Evolutionary conservation across 1,284 basidiomycete genomes (phyloP).

Genomic region (Pisolithus thermaeus): DNA sequence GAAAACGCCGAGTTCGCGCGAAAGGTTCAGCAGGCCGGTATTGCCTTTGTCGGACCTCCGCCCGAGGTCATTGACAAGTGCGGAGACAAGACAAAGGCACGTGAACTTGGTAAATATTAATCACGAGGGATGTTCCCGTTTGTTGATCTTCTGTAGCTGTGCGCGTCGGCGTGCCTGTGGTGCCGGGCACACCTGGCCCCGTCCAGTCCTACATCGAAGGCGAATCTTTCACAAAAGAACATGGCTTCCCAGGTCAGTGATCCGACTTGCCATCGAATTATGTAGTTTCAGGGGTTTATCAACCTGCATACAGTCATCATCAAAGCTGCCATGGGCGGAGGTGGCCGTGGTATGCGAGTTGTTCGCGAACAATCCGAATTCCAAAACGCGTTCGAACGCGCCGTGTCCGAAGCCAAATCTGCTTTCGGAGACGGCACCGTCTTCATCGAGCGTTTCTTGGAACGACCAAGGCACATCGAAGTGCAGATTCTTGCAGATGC

Average conservation of each 20-base stretch:
- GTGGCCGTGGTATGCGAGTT: constrained; percentile 98
- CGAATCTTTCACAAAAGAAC: constrained; percentile 86
- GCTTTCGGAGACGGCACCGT: constrained; percentile 98
- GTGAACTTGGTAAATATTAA: constrained; percentile 61
- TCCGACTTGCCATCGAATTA: constrained; percentile 2
- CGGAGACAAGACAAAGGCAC: constrained; percentile 98
- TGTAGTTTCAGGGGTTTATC: not conserved
- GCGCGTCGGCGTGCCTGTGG: constrained; percentile 88
- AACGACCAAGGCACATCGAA: constrained; percentile 95
- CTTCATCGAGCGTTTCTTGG: constrained; percentile 97
- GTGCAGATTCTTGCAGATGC: constrained; percentile 93
- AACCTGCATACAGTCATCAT: constrained; percentile 65
- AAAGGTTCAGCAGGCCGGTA: constrained; percentile 95
- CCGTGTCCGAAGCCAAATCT: constrained; percentile 91
- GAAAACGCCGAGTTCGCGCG: constrained; percentile 96
- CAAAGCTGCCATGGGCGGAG: constrained; percentile 98
- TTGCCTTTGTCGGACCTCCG: constrained; percentile 95
- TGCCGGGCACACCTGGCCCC: constrained; percentile 95
- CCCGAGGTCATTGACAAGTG: constrained; percentile 97
- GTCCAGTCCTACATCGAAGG: constrained; percentile 83
- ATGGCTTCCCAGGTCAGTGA: constrained; percentile 84
- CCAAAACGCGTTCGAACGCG: constrained; percentile 87
- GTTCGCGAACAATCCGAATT: constrained; percentile 91
- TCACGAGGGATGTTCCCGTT: not conserved
- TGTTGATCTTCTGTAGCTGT: constrained; percentile 50